Conservation (phyloP, 2,329 filamentous ascomycete species). For the Trichophyton equinum region DNA sequence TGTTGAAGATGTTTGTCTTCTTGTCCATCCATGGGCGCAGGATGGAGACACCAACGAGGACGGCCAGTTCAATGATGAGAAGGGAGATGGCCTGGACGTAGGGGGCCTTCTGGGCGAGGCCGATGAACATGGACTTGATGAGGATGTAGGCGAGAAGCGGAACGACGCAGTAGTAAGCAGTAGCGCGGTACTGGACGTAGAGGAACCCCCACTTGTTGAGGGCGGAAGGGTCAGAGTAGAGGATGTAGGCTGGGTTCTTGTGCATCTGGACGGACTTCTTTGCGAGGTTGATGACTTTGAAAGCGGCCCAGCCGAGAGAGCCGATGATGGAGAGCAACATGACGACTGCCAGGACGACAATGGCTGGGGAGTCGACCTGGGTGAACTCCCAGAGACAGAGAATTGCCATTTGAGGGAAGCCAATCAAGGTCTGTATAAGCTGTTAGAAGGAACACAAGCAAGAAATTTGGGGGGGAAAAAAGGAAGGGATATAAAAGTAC, state of each 20-base stretch:
- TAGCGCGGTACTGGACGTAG: slow-evolving; percentile 92
- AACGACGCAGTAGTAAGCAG: slow-evolving; percentile 89
- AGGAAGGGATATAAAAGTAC: slow-evolving; percentile 18
- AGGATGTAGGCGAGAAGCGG: slow-evolving; percentile 65
- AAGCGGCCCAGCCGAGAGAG: slow-evolving; percentile 72
- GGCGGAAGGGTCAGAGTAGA: slow-evolving; percentile 87
- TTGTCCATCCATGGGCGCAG: slow-evolving; percentile 97
- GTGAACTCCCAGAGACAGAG: slow-evolving; percentile 92
- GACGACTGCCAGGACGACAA: slow-evolving; percentile 76
- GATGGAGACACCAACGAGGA: slow-evolving; percentile 65
- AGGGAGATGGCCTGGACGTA: slow-evolving; percentile 69
- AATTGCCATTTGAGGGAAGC: slow-evolving; percentile 81
- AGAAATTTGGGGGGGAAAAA: not conserved
- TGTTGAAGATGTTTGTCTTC: slow-evolving; percentile 94
- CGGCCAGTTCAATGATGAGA: slow-evolving; percentile 66
- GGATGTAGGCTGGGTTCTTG: slow-evolving; percentile 91
- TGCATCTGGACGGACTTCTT: slow-evolving; percentile 81
- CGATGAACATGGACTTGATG: slow-evolving; percentile 83
- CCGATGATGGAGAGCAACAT: slow-evolving; percentile 71
- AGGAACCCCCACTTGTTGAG: slow-evolving; percentile 98
- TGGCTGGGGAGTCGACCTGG: slow-evolving; percentile 67
- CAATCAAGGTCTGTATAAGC: slow-evolving; percentile 55
- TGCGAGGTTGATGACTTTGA: slow-evolving; percentile 80
- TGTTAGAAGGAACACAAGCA: not conserved
- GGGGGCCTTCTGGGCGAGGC: slow-evolving; percentile 58